phyloP scores from a whole-genome alignment of 225 moss, liverwort and hornwort genomes.

The Rhytidiadelphus loreus region DNA sequence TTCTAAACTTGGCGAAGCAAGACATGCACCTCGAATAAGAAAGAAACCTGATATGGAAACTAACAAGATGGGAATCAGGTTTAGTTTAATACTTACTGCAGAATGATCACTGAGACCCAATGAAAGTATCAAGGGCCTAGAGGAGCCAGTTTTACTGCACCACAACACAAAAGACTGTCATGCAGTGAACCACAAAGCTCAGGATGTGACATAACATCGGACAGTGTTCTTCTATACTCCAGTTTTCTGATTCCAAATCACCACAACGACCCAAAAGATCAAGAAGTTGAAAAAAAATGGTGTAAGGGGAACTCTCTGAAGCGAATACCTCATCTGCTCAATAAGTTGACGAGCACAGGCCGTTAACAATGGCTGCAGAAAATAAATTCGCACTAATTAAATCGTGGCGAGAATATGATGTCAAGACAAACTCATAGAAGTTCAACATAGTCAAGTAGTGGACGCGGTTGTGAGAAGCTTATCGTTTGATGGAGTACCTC shows the following conservation, averaged over 20 bases:
- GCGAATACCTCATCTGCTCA: conserved; percentile 61
- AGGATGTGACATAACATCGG: neutral
- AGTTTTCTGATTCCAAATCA: neutral
- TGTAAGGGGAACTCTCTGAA: neutral
- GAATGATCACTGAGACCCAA: conserved; percentile 75
- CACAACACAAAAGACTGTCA: neutral
- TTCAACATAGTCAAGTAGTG: neutral
- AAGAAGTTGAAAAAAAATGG: neutral
- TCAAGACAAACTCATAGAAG: neutral
- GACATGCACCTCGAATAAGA: neutral
- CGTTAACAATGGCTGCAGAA: conserved; percentile 60
- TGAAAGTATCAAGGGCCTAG: conserved; percentile 66
- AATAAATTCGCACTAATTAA: neutral
- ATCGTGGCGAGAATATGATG: neutral
- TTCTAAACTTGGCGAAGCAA: neutral
- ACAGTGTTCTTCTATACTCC: neutral
- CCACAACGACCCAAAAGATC: neutral
- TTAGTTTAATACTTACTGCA: conserved; percentile 6
- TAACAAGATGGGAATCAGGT: neutral
- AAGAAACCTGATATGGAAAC: neutral
- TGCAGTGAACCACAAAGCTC: neutral
- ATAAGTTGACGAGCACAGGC: conserved; percentile 85
- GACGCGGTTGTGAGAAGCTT: neutral
- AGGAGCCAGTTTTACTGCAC: conserved; percentile 54
- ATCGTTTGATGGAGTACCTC: conserved; percentile 31